A percentile compares a stretch with the other conserved stretches of the same genome.
phyloP scores from a whole-genome alignment of 2,329 filamentous ascomycete genomes.

The Pestalotiopsis sp. region DNA sequence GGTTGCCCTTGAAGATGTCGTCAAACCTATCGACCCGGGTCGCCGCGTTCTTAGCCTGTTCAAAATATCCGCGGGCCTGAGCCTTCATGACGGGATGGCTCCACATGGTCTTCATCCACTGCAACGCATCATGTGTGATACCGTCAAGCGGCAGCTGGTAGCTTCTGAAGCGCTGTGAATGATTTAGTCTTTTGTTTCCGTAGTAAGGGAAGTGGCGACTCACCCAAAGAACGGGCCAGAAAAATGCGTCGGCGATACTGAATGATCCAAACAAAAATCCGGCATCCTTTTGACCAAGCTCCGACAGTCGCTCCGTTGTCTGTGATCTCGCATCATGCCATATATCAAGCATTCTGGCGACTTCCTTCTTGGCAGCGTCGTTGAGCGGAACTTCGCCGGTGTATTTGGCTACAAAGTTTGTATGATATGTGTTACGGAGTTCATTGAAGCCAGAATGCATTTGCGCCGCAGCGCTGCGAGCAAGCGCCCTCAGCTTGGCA shows the following conservation, averaged over 20 bases:
- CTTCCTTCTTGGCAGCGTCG: constrained; percentile 22
- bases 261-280: constrained; percentile 31
- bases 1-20: constrained; percentile 23
- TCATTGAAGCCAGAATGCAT: constrained; percentile 48
- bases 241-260: constrained; percentile 33
- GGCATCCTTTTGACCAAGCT: constrained; percentile 24
- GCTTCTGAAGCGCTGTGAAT: constrained; percentile 26
- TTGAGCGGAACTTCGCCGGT: constrained; percentile 24
- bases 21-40: constrained; percentile 26
- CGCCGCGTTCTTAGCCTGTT: constrained; percentile 25
- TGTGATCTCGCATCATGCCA: constrained; percentile 24
- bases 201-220: constrained; percentile 11
- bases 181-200: background rate
- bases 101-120: constrained; percentile 34
- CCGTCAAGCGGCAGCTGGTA: constrained; percentile 29
- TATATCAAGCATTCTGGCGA: constrained; percentile 23
- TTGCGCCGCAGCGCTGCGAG: constrained; percentile 45
- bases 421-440: constrained; percentile 43
- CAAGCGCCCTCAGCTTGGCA: constrained; percentile 41
- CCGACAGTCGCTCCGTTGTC: constrained; percentile 20
- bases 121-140: constrained; percentile 24
- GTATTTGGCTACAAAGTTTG: constrained; percentile 40
- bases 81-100: constrained; percentile 25
- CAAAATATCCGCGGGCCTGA: constrained; percentile 26
- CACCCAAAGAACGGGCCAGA: constrained; percentile 34